Conservation (phyloP, 345 rosid species). For the Kandelia obovata region DNA sequence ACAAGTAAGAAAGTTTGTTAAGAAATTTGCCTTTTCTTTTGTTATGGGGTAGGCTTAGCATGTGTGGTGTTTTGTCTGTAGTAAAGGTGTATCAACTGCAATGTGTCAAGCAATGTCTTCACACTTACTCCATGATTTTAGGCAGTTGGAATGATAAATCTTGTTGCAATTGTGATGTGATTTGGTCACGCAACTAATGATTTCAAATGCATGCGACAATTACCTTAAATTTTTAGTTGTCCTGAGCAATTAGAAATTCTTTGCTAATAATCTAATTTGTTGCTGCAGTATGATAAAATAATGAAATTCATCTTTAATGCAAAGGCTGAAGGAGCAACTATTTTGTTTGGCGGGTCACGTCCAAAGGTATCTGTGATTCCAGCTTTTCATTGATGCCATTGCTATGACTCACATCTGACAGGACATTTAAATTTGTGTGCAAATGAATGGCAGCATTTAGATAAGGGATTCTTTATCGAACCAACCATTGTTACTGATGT, state of each 20-base stretch:
- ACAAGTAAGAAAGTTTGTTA: conserved; percentile 50
- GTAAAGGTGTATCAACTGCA: not conserved
- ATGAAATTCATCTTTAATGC: conserved; percentile 76
- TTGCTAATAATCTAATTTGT: conserved; percentile 14
- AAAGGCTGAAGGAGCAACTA: conserved; percentile 86
- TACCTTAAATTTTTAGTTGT: not conserved
- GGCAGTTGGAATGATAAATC: not conserved
- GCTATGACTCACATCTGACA: conserved; percentile 12
- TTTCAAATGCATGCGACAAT: not conserved
- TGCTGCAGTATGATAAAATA: conserved; percentile 70
- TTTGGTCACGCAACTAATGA: not conserved
- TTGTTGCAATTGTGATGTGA: not conserved
- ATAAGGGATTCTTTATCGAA: conserved; percentile 75
- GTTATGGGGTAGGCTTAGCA: not conserved
- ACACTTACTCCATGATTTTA: not conserved
- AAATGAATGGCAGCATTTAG: conserved; percentile 57
- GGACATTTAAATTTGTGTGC: conserved; percentile 13
- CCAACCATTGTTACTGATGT: conserved; percentile 77
- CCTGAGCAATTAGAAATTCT: not conserved
- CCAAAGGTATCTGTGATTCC: conserved; percentile 50
- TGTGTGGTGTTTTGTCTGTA: not conserved
- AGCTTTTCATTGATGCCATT: conserved; percentile 10
- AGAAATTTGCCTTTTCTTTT: not conserved
- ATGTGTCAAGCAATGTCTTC: no score
- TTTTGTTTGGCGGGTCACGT: conserved; percentile 73